Evolutionary conservation across 257 asterid species (phyloP), one percentile per base, ranked within the genome.

Genomic region (Eustoma russellianum): DNA sequence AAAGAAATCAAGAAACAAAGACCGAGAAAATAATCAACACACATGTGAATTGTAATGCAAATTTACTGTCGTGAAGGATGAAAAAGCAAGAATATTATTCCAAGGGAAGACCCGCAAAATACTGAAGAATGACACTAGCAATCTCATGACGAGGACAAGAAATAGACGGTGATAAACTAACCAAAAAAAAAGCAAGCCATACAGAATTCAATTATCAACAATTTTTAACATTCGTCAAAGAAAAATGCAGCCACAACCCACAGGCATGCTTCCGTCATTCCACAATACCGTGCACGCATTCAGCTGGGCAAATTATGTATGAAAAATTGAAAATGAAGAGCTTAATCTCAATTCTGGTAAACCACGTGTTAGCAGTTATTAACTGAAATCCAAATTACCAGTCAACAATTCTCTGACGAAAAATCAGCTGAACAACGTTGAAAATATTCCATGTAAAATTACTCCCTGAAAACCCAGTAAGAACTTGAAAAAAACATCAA

Each of bases 221-320:
- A 30, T 17, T 24, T 24, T 5, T 45, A 41, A 50, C 17, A 7
- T 41, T 30, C 2, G 13, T 9, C 6, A 56, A n/a, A 1, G 2
- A 46, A 38, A 24, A 24, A 24, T 1, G 30, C 30, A 3, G 13
- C 18, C 16, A n/a, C 35, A 19, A 19, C 34, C 45, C 7, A 6
- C 3, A 30, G 19, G 6, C 33, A 52, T 8, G n/a, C 33, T 24
- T 51, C 43, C 52, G 51, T 24, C 45, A 28, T 41, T 48, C 46
- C 1, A 16, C 24, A 33, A 28, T 12, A 52, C 53, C 59, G 28
- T 33, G 44, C 3, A 30, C 35, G 65, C 58, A 60, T 41, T 60
- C 44, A 50, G 30, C 12, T 50, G 11, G 2, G 10, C 19, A 30
- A 16, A 49, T 13, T 15, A 34, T 5, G 40, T 1, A 52, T 0